Evolutionary conservation across 139 green algal species (phyloP), one percentile per base, ranked within the genome.

Genomic region (Volvox reticuliferus): DNA sequence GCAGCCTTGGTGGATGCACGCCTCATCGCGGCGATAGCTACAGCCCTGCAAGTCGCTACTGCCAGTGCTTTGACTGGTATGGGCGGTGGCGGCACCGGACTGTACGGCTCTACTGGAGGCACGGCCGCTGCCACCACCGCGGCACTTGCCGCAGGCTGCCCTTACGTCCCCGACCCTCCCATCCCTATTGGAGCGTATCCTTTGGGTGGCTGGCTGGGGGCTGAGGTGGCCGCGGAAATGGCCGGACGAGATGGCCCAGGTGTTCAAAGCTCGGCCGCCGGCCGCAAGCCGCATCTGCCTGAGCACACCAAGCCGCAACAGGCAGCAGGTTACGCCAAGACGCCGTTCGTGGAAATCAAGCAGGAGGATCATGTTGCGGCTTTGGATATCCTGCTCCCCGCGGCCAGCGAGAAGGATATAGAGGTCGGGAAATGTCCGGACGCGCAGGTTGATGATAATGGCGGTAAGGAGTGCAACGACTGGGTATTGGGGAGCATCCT

Each of bases 141-240:
- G 6, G 61, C 81, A 1, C 36, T 33, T 32, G 20, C 61, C 30
- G 82, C 63, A 2, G 82, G 32, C 36, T 14, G 17, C 17, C 0
- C 67, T 17, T 67, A 35, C 36, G 6, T 68, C 24, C 16, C 26
- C 24, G 67, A 88, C 2, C 83, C 83, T 28, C 67, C 83, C 1
- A 14, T 89, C 0, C 85, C 69, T 17, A 2, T 82, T 5, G 44
- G 63, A 24, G 85, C 69, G 6, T 89, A 75, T 28, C 85, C 85
- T 12, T 50, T 89, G 36, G 85, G 85, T 30, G 85, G 85, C 37
- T 89, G 85, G 85, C 36, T 88, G 26, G 67, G 14, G 1, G 22
- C 30, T 44, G 83, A 88, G 14, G 19, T 55, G 65, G n/a, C 62
- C 20, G 61, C 81, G 12, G 81, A 76, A 24, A 55, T n/a, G 30